Base-by-base conservation (phyloP, 2,329 filamentous ascomycete genomes). In the Penicillium sp. region DNA sequence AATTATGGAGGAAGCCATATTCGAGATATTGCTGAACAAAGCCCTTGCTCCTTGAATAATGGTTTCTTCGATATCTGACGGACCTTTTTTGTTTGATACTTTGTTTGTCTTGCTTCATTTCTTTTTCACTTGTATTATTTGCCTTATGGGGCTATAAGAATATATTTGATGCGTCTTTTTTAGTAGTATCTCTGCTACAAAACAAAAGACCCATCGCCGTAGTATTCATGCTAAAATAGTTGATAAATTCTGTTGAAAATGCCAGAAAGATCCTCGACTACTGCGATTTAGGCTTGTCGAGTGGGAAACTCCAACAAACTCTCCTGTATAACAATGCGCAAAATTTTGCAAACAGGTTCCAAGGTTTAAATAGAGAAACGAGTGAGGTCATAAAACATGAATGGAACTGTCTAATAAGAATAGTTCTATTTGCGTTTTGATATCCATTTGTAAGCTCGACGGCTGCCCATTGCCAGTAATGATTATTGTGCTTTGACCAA, bases 1-100 rank as follows among this genome's bases (percentile, higher is more conserved):
- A 39, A 19, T 60, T 13, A 58, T 62, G 25, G 58, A 62, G 15
- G 60, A 60, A 21, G 44, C 49, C 16, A 46, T 53, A 4, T 60
- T 60, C 31, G 56, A 60, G 40, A 43, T 45, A 11, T 27, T 60
- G 11, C 50, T 59, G 5, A 36, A 45, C 3, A 45, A 50, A 31
- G n/a, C 54, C 45, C 51, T 54, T 34, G 5, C 11, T 21, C 25
- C 23, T 10, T 53, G 41, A 53, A 10, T 6, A 29, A 33, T 9
- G n/a, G 25, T 13, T 19, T 29, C 5, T 19, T 13, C 10, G 10
- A n/a, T 16, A 25, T 4, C 29, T 29, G 41, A 19, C 10, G 5
- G 5, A 2, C 29, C 9, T 16, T 44, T 44, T 44, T 10, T 9
- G 21, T 19, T 43, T n/a, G 2, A 8, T 44, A 13, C 21, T 4